A percentile compares a stretch with the other conserved stretches of the same genome.
These are phyloP conservation scores for Verticillium klebahnii DNA, from an alignment of 2,329 filamentous ascomycete species.

Conservation along the genomic window DNA sequence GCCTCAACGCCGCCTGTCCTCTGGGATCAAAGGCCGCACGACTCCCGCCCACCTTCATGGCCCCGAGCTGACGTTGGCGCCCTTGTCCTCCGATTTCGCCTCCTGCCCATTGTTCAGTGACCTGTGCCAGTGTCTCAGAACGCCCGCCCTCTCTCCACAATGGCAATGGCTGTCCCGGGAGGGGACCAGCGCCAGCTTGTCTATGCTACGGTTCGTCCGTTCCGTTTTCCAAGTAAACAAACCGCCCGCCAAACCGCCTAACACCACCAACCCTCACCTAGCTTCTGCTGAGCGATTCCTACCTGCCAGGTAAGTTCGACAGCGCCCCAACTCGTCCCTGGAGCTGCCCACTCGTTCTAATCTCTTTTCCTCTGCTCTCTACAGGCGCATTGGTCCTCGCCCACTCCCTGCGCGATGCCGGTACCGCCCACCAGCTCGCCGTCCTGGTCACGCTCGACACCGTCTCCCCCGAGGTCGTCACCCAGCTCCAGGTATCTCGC, in stretches of 20 bases:
- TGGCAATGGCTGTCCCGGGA: background rate
- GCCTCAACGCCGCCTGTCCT: background rate
- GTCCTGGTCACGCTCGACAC: conserved; percentile 78
- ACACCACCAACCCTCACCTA: conserved; percentile 30
- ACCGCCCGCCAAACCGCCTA: background rate
- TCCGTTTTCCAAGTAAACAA: background rate
- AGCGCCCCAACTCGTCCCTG: conserved; percentile 6
- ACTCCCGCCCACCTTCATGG: background rate
- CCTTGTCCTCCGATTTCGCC: background rate
- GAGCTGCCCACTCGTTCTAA: conserved; percentile 10
- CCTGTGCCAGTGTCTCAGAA: background rate
- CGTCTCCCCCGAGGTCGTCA: conserved; percentile 69
- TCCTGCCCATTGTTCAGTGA: background rate
- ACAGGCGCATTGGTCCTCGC: conserved; percentile 87
- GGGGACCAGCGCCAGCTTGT: background rate
- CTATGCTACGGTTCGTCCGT: background rate
- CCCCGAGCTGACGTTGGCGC: background rate
- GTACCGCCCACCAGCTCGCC: conserved; percentile 79
- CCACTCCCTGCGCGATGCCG: conserved; percentile 88
- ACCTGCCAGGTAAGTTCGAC: conserved; percentile 73
- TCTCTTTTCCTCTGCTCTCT: background rate
- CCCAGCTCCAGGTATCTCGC: conserved; percentile 65
- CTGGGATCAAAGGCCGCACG: too few relatives aligned
- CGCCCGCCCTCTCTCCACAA: background rate
- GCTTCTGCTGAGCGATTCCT: conserved; percentile 89